Evolutionary conservation across 2,329 filamentous ascomycete genomes (phyloP).

Genomic region (Cercospora zeae-maydis): DNA sequence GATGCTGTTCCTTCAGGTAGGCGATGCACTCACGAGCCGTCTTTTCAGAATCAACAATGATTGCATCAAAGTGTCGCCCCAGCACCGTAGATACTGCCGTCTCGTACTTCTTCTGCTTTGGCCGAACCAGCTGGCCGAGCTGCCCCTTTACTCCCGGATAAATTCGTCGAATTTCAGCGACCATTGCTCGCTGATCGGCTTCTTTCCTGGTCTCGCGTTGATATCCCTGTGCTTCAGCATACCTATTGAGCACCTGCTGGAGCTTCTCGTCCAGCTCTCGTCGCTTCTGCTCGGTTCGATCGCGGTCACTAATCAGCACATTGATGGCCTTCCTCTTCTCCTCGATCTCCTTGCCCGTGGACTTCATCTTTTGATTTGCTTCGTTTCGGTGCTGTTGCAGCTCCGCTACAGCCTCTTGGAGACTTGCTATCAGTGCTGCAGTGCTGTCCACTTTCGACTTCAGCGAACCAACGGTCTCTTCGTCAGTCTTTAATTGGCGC

Average conservation of each 20-base stretch:
- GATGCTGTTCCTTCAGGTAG: slow-evolving; percentile 85
- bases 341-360: slow-evolving; percentile 70
- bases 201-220: slow-evolving; percentile 83
- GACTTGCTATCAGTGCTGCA: slow-evolving; percentile 68
- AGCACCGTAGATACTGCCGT: slow-evolving; percentile 90
- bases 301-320: slow-evolving; percentile 74
- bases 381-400: slow-evolving; percentile 66
- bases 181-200: slow-evolving; percentile 71
- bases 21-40: slow-evolving; percentile 91
- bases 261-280: slow-evolving; percentile 92
- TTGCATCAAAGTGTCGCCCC: slow-evolving; percentile 87
- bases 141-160: slow-evolving; percentile 89
- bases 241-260: slow-evolving; percentile 71
- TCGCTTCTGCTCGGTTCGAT: slow-evolving; percentile 73
- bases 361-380: slow-evolving; percentile 60
- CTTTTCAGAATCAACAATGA: slow-evolving; percentile 93
- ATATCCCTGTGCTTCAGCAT: slow-evolving; percentile 81
- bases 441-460: slow-evolving; percentile 81
- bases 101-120: slow-evolving; percentile 95
- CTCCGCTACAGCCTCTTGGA: slow-evolving; percentile 66
- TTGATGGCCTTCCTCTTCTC: slow-evolving; percentile 89
- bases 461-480: slow-evolving; percentile 83
- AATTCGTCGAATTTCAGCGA: slow-evolving; percentile 81
- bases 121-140: slow-evolving; percentile 86
- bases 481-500: slow-evolving; percentile 85